Evolutionary conservation across 257 asterid species (phyloP), one percentile per base, ranked within the genome.

Genomic region (Solanum phureja): DNA sequence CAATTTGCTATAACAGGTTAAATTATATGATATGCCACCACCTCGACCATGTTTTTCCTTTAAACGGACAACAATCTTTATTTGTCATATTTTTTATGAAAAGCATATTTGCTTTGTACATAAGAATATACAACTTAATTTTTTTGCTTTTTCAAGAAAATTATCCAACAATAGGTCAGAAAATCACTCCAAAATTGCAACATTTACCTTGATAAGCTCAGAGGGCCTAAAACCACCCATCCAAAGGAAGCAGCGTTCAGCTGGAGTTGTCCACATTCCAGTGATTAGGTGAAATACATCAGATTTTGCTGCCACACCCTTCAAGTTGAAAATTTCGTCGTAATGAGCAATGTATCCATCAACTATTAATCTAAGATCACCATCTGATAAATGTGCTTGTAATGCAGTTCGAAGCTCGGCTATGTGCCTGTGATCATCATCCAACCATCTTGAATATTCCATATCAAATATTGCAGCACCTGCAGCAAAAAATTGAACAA

Each of bases 221-320:
- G 99, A 97, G 16, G 99, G 99, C 52, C 98, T 90, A 88, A 97
- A 97, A 76, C 99, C 99, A 2, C 98, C 99, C 94, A 97, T 95
- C 99, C 99, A 97, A 19, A 97, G 98, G 86, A 97, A 97, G 88
- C 99, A 97, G 8, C 98, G 95, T 79, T 97, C 99, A 5, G 98
- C 96, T 0, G 98, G 96, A 2, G 98, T 93, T 31, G 95, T 88
- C 99, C 99, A 97, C 98, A 93, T 95, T 88, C 99, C 99, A 14
- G 94, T 93, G 58, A 95, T 93, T 73, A 95, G 90, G 90, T 97
- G 98, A 90, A 97, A 95, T 35, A 97, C 98, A 56, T 97, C 99
- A 7, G 98, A 92, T 88, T 93, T 94, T 52, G 95, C 98, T 14
- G 99, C 98, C 33, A 89, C 90, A 5, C 95, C 98, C 89, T 96